Base-by-base conservation (phyloP, 176 grass and related monocot species). In the Saccharum officinarum region DNA sequence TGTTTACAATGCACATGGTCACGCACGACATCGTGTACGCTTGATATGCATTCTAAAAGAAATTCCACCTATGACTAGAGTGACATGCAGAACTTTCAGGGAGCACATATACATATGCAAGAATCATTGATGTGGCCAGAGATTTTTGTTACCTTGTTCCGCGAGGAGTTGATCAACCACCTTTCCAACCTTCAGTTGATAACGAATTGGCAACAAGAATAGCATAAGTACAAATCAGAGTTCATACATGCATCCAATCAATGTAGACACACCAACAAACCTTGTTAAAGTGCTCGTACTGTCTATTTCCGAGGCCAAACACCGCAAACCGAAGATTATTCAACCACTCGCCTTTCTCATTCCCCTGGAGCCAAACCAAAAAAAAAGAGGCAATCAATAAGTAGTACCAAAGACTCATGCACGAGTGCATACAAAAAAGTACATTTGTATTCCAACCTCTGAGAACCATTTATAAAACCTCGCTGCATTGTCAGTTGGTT, bases 281-380 rank as follows among this genome's bases (percentile, higher is more conserved):
- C 96, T 98, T 95, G 66, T 98, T 98, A 82, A 98, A 98, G 90
- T 95, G 93, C 59, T 95, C 97, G 16, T 98, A 95, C 75, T 95
- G 91, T 82, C 87, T 94, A 64, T 95, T 98, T 18, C 93, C 90
- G 14, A 94, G 88, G 30, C 88, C 93, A 80, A 98, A 98, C 46
- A 98, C 93, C 1, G 71, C 96, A 79, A 79, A 95, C 59, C 80
- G 64, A 68, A 95, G 81, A 76, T 84, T 82, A 31, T 79, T 87
- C 80, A 98, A 59, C 91, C 88, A 95, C 52, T 85, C 86, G 7
- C 33, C 86, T 78, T 73, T 94, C 52, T 98, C 93, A 44, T 84
- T 93, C 28, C 84, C 92, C 81, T 91, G 77, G 2, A 71, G 12
- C 42, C 8, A 2, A 69, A 80, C 61, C 62, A 70, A 84, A 80